These are phyloP conservation scores for Xylariomycetidae sp. DNA, from an alignment of 2,329 filamentous ascomycete species.

Conservation along the genomic window DNA sequence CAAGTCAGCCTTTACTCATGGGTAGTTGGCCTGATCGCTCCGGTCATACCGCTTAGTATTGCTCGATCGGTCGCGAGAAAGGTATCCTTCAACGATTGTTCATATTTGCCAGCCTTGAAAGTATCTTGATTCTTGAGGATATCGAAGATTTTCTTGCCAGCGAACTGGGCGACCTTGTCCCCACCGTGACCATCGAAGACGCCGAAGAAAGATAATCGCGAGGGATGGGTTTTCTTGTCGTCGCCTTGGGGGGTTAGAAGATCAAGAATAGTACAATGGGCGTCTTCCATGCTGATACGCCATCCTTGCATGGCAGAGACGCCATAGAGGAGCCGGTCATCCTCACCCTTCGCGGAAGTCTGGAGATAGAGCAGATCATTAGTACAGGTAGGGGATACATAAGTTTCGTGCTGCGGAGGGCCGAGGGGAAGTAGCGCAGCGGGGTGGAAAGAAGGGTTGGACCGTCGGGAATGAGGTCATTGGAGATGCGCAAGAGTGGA, in stretches of 20 bases:
- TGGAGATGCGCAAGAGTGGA: too few relatives aligned
- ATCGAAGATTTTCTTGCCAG: constrained; percentile 87
- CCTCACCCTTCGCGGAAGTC: constrained; percentile 84
- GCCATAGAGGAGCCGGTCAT: constrained; percentile 89
- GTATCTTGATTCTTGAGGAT: constrained; percentile 94
- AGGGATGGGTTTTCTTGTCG: constrained; percentile 59
- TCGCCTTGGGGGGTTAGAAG: constrained; percentile 58
- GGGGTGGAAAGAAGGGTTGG: constrained; percentile 3
- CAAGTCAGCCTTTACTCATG: constrained; percentile 10
- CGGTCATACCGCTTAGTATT: constrained; percentile 80
- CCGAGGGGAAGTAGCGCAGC: neutral
- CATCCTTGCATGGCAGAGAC: constrained; percentile 99
- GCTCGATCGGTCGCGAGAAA: constrained; percentile 95
- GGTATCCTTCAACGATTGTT: constrained; percentile 94
- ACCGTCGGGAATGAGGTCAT: constrained; percentile 15
- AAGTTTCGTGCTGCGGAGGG: constrained; percentile 1
- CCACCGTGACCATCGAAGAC: constrained; percentile 98
- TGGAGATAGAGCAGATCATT: constrained; percentile 36
- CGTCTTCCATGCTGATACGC: constrained; percentile 99
- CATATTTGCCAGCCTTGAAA: constrained; percentile 86
- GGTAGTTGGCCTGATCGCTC: too few relatives aligned
- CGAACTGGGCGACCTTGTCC: constrained; percentile 91
- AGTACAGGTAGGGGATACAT: constrained; percentile 1
- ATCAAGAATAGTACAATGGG: constrained; percentile 86
- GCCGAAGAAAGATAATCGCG: constrained; percentile 89